Evolutionary conservation across 176 grass and related monocot genomes (phyloP), one percentile per base, ranked within the genome.

Genomic region (Chloris gayana): DNA sequence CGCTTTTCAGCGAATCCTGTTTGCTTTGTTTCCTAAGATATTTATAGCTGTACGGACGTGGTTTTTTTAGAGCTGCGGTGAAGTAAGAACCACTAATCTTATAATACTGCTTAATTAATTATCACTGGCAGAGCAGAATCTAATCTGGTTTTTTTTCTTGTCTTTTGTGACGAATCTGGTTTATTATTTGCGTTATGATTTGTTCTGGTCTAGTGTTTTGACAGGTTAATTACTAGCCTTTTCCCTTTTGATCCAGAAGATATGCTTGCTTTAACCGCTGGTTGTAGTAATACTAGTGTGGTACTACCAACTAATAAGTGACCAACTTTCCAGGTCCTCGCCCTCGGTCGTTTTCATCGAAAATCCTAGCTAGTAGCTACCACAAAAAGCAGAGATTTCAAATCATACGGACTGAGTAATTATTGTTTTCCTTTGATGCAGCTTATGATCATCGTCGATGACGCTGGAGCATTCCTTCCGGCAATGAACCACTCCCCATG

Each of bases 361-460:
- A 73, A 66, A 69, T 25, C 35, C 57, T 69, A 14, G 30, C 13
- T 67, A 14, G n/a, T n/a, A n/a, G n/a, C n/a, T n/a, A n/a, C n/a
- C 65, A 38, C 53, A 33, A 56, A 13, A 75, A 67, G 14, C 2
- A 33, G 22, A 39, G 4, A 29, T 57, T 58, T 35, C 26, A 27
- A 68, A 29, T 51, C 64, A 39, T 3, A 37, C 33, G 24, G 31
- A 38, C 46, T 56, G 7, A 41, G 33, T 5, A 56, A 58, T 12
- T 72, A 18, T 49, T 71, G 12, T 19, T 85, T 77, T 60, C 51
- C 9, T 22, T 65, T 83, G 41, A 73, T 84, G 85, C 88, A 98
- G 95, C 91, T 98, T 26, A 98, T 98, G 95, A 94, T 98, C 61
- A 80, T 98, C 32, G 95, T 94, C 18, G 95, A 98, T 60, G 90